These are phyloP conservation scores for Macrolepiota fuliginosa DNA, from an alignment of 768 basidiomycete genomes.

Conservation along the genomic window DNA sequence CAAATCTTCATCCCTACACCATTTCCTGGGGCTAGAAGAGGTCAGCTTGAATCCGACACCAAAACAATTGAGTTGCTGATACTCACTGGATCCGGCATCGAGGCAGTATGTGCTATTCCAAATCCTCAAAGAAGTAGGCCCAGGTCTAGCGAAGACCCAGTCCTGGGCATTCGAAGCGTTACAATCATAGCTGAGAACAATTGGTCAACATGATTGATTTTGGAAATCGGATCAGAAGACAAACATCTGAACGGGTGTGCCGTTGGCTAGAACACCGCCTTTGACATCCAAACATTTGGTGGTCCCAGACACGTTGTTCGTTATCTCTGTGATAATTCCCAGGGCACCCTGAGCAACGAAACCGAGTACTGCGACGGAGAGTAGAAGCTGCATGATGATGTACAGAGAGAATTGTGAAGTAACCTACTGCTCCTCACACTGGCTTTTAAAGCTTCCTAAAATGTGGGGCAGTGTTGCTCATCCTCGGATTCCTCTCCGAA, in stretches of 20 bases:
- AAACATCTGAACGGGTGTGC: constrained; percentile 27
- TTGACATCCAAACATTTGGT: constrained; percentile 27
- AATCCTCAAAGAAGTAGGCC: constrained; percentile 1
- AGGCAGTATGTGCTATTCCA: constrained; percentile 26
- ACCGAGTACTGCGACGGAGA: background rate
- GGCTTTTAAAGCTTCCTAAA: background rate
- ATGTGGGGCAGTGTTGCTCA: too few species aligned
- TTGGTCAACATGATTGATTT: background rate
- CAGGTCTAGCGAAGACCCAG: constrained; percentile 28
- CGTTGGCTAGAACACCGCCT: constrained; percentile 23
- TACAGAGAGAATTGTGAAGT: background rate
- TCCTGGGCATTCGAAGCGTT: constrained; percentile 29
- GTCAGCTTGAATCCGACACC: background rate
- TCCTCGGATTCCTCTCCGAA: too few species aligned
- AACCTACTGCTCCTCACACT: too few species aligned
- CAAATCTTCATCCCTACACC: constrained; percentile 23
- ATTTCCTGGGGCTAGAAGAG: background rate
- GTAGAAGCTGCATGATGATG: background rate
- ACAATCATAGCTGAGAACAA: constrained; percentile 29
- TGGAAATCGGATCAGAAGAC: background rate
- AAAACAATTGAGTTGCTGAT: background rate
- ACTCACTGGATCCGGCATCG: constrained; percentile 31
- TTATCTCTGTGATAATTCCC: background rate
- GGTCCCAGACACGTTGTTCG: background rate
- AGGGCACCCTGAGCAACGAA: too few species aligned